These are phyloP conservation scores for Phytopythium aichiense DNA, from an alignment of 352 stramenopile species.

Conservation along the genomic window DNA sequence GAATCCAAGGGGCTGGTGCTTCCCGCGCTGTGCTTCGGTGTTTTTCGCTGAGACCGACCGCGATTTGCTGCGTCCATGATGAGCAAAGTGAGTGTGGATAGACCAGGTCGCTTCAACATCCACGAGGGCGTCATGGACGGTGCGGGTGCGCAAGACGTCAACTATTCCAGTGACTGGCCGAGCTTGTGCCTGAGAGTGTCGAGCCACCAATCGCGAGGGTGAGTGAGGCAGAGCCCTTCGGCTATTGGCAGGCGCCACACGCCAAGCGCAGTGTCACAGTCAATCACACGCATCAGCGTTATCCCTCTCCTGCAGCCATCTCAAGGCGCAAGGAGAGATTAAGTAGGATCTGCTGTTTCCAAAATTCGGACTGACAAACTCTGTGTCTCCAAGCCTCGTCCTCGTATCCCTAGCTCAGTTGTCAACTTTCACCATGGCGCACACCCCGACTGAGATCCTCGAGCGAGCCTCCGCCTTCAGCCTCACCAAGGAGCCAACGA, in stretches of 20 bases:
- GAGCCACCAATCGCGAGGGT: background rate
- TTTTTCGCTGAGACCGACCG: background rate
- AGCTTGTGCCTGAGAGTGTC: background rate
- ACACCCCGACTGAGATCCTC: background rate
- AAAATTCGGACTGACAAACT: background rate
- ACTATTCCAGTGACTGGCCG: background rate
- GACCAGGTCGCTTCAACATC: background rate
- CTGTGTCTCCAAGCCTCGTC: background rate
- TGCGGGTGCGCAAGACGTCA: background rate
- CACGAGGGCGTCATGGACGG: background rate
- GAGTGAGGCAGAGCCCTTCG: background rate
- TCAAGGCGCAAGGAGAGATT: no score
- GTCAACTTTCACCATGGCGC: background rate
- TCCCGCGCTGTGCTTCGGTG: no score
- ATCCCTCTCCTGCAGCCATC: background rate
- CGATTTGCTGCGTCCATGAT: background rate
- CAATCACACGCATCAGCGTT: background rate
- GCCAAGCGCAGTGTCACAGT: background rate
- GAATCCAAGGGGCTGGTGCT: no score
- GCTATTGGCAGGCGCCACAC: constrained; percentile 1
- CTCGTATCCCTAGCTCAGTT: background rate
- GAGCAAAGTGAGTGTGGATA: background rate
- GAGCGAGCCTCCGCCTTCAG: background rate
- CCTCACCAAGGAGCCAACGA: background rate
- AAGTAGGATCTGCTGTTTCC: background rate